phyloP scores from a whole-genome alignment of 352 stramenopile genomes.

The Phytophthora pini region DNA sequence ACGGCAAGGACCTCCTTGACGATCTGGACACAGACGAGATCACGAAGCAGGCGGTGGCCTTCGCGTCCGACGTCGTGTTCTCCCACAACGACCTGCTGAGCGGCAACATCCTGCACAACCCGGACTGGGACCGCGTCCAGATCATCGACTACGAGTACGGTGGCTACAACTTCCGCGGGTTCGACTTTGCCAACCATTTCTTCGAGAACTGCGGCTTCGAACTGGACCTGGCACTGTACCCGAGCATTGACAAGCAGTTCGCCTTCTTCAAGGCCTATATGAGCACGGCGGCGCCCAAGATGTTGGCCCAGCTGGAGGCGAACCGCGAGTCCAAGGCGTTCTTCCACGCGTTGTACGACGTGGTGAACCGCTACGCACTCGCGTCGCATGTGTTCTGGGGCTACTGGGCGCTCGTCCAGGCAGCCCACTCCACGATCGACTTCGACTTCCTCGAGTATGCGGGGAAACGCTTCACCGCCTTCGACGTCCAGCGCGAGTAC shows the following conservation, averaged over 20 bases:
- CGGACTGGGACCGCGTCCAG: slow-evolving; percentile 83
- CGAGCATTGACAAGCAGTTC: slow-evolving; percentile 81
- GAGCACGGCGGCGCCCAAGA: slow-evolving; percentile 59
- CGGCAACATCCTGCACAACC: slow-evolving; percentile 85
- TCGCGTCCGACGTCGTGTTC: slow-evolving; percentile 88
- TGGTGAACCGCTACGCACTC: slow-evolving; percentile 89
- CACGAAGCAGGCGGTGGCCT: slow-evolving; percentile 76
- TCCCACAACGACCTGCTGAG: slow-evolving; percentile 95
- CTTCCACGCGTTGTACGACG: slow-evolving; percentile 82
- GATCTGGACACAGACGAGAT: slow-evolving; percentile 68
- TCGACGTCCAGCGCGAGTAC: slow-evolving; percentile 75
- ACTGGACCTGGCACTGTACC: slow-evolving; percentile 88
- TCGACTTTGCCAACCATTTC: slow-evolving; percentile 96
- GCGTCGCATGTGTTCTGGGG: slow-evolving; percentile 94
- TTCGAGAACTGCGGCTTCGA: slow-evolving; percentile 95
- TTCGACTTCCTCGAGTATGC: slow-evolving; percentile 92
- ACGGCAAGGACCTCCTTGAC: slow-evolving; percentile 65
- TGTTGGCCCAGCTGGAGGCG: slow-evolving; percentile 66
- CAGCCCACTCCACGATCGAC: slow-evolving; percentile 89
- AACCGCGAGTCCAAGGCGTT: slow-evolving; percentile 86
- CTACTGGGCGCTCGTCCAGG: slow-evolving; percentile 94
- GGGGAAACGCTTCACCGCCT: slow-evolving; percentile 81
- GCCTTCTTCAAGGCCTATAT: slow-evolving; percentile 91
- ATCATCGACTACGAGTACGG: slow-evolving; percentile 97
- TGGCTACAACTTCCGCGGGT: slow-evolving; percentile 93